Conservation (phyloP, 805 yeast genomes). For the Ogataea sp. region DNA sequence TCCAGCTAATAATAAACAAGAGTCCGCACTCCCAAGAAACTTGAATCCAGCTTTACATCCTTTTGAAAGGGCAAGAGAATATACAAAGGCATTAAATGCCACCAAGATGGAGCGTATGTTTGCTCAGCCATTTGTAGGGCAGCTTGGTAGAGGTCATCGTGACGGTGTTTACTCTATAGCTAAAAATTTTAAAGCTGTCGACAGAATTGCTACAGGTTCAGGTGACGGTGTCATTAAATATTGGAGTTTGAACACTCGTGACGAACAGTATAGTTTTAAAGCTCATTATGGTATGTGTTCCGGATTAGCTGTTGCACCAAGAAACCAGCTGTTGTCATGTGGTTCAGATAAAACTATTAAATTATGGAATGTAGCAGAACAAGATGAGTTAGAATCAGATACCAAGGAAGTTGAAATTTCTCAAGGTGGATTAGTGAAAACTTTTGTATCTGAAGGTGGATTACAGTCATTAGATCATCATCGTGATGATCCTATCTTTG, state of each 20-base stretch:
- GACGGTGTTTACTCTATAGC: slow-evolving; percentile 92
- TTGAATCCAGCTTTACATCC: slow-evolving; percentile 93
- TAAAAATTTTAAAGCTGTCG: slow-evolving; percentile 60
- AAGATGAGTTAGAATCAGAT: slow-evolving; percentile 17
- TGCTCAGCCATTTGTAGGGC: slow-evolving; percentile 96
- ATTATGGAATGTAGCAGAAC: slow-evolving; percentile 70
- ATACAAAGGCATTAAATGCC: slow-evolving; percentile 89
- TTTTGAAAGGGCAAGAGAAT: slow-evolving; percentile 94
- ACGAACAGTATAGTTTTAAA: slow-evolving; percentile 66
- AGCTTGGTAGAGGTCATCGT: slow-evolving; percentile 87
- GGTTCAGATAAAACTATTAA: slow-evolving; percentile 88
- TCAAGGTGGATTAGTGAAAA: slow-evolving; percentile 57
- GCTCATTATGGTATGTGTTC: slow-evolving; percentile 89
- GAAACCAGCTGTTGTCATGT: slow-evolving; percentile 58
- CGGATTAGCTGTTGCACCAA: slow-evolving; percentile 73
- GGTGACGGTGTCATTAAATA: slow-evolving; percentile 94
- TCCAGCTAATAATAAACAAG: slow-evolving; percentile 87
- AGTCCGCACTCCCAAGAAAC: slow-evolving; percentile 79
- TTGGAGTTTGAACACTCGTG: slow-evolving; percentile 82
- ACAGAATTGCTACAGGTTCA: slow-evolving; percentile 80
- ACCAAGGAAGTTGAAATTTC: slow-evolving; percentile 14
- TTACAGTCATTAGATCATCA: slow-evolving; percentile 86
- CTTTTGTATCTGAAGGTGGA: slow-evolving; percentile 77
- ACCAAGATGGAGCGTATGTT: slow-evolving; percentile 94
- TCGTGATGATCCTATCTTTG: slow-evolving; percentile 61